Evolutionary conservation across 129 eudicot genomes (phyloP).

Genomic region (Flaveria brownii): DNA sequence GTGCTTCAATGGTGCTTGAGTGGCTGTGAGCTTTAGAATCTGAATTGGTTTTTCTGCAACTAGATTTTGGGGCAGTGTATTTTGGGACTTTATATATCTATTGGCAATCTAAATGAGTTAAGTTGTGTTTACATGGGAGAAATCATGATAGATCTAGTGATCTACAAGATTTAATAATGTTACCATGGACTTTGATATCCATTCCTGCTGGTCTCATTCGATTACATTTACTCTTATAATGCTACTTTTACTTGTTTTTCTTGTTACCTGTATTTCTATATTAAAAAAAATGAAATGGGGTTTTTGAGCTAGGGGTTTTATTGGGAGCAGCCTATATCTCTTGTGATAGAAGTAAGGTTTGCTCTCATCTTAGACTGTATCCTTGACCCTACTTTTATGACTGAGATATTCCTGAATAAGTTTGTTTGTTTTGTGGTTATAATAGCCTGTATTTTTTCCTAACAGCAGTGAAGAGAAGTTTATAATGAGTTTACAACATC

Average conservation of each 20-base stretch:
- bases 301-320: too few species aligned
- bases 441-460: neutral
- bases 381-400: too few species aligned
- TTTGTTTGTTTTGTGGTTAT: neutral
- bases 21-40: neutral
- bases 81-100: neutral
- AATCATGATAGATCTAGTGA: neutral
- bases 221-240: neutral
- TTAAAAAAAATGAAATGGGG: too few species aligned
- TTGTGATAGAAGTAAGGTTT: too few species aligned
- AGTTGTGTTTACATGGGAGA: too few species aligned
- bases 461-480: neutral
- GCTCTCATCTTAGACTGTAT: too few species aligned
- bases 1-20: constrained; percentile 8
- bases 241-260: too few species aligned
- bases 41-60: neutral
- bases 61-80: neutral
- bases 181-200: constrained; percentile 7
- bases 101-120: neutral
- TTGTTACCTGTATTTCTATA: too few species aligned
- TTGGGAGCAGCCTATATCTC: too few species aligned
- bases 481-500: neutral
- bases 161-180: neutral
- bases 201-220: constrained; percentile 1
- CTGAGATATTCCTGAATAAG: too few species aligned